These are phyloP conservation scores for Kurtzmaniella quercitrusa DNA, from an alignment of 1,139 yeast genomes.

Conservation along the genomic window DNA sequence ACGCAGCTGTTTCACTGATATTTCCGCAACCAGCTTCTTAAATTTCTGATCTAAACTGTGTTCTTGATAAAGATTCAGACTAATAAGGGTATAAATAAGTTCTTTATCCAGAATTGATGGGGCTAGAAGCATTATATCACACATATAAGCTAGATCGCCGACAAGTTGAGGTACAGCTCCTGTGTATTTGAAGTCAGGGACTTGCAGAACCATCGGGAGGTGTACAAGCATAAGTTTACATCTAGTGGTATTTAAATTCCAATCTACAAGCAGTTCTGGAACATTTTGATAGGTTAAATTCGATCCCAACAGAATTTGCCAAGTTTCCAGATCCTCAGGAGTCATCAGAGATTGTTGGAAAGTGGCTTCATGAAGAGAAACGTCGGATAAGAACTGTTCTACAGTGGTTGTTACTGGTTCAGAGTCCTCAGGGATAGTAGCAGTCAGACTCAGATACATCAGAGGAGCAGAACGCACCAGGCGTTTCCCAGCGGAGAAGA, in stretches of 20 bases:
- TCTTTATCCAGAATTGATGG: slow-evolving; percentile 43
- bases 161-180: slow-evolving; percentile 37
- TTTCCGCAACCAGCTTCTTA: slow-evolving; percentile 48
- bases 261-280: slow-evolving; percentile 40
- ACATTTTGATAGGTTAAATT: slow-evolving; percentile 37
- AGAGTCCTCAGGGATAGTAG: slow-evolving; percentile 46
- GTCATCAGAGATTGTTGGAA: slow-evolving; percentile 12
- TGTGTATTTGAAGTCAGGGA: slow-evolving; percentile 33
- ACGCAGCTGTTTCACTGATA: slow-evolving; percentile 48
- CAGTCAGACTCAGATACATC: slow-evolving; percentile 38
- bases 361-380: slow-evolving; percentile 34
- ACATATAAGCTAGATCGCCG: slow-evolving; percentile 40
- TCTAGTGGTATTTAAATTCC: slow-evolving; percentile 46
- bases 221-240: slow-evolving; percentile 38
- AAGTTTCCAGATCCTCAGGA: slow-evolving; percentile 16
- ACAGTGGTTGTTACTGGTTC: slow-evolving; percentile 42
- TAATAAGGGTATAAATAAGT: slow-evolving; percentile 36
- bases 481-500: slow-evolving; percentile 34
- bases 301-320: slow-evolving; percentile 37
- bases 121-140: slow-evolving; percentile 39
- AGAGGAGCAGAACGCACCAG: slow-evolving; percentile 44
- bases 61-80: slow-evolving; percentile 44
- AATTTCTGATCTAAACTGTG: slow-evolving; percentile 43
- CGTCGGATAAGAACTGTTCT: slow-evolving; percentile 43
- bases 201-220: slow-evolving; percentile 36